phyloP scores from a whole-genome alignment of 148 eudicot species.

The Rhododendron molle region DNA sequence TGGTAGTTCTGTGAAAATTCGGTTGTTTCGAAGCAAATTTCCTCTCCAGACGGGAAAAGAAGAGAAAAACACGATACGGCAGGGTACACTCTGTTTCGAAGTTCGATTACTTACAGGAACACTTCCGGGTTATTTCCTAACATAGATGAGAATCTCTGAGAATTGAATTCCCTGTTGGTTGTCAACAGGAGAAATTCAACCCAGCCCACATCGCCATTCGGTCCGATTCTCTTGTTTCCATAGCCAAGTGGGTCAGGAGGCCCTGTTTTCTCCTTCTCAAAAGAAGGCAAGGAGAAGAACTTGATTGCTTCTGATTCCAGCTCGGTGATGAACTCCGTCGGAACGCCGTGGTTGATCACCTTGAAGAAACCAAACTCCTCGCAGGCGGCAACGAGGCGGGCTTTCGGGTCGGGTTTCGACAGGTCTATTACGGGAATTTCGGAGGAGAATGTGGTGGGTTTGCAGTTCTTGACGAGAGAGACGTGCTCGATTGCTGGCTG shows the following conservation, averaged over 20 bases:
- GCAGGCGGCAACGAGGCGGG: slow-evolving; percentile 42
- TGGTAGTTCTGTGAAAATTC: neutral
- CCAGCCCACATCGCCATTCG: slow-evolving; percentile 52
- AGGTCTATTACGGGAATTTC: slow-evolving; percentile 47
- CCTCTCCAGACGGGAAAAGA: neutral
- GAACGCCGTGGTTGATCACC: slow-evolving; percentile 51
- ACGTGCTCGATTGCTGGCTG: slow-evolving; percentile 40
- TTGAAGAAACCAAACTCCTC: slow-evolving; percentile 60
- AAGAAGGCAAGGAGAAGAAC: slow-evolving; percentile 40
- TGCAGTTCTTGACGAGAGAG: slow-evolving; percentile 18
- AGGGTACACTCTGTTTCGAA: neutral
- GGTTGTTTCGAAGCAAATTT: neutral
- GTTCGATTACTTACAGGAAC: slow-evolving; percentile 23
- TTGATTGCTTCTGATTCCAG: slow-evolving; percentile 36
- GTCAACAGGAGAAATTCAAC: slow-evolving; percentile 46
- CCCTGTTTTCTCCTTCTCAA: slow-evolving; percentile 35
- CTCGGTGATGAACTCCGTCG: slow-evolving; percentile 26
- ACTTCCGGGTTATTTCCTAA: slow-evolving; percentile 29
- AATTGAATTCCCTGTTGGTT: slow-evolving; percentile 22
- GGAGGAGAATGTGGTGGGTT: slow-evolving; percentile 19
- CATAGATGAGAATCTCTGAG: slow-evolving; percentile 17
- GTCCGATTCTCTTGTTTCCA: slow-evolving; percentile 50
- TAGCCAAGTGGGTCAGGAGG: slow-evolving; percentile 50
- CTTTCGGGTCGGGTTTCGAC: slow-evolving; percentile 39
- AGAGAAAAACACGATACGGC: neutral